Conservation (phyloP, 2,329 filamentous ascomycete genomes). For the Pseudogymnoascus sp. region DNA sequence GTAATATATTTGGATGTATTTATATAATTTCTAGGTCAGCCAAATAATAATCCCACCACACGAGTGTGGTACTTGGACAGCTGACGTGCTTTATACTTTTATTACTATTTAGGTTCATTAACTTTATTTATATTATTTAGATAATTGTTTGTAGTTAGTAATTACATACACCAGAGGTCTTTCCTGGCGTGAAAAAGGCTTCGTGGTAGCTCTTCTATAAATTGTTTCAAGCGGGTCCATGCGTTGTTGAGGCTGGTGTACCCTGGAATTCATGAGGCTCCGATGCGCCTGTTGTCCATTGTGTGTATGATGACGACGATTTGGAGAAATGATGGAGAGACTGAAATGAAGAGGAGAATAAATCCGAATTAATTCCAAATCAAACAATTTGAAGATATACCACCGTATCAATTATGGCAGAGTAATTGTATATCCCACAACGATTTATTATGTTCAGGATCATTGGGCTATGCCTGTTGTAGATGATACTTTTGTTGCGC, state of each 20-base stretch:
- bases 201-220: background rate
- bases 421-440: background rate
- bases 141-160: background rate
- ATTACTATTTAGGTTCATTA: background rate
- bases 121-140: background rate
- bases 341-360: background rate
- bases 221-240: background rate
- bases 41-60: background rate
- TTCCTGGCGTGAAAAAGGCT: background rate
- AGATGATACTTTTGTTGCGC: conserved; percentile 8
- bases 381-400: background rate
- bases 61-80: background rate
- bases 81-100: background rate
- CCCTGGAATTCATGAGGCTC: background rate
- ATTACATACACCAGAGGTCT: background rate
- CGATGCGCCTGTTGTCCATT: background rate
- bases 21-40: background rate
- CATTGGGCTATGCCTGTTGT: conserved; percentile 2
- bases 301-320: background rate
- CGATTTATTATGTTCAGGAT: background rate
- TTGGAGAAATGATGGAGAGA: background rate
- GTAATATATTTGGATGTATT: background rate
- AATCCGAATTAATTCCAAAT: background rate
- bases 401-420: background rate
- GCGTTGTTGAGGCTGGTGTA: conserved; percentile 1